Base-by-base conservation (phyloP, 305 asterid species). In the Fraxinus paxiana region DNA sequence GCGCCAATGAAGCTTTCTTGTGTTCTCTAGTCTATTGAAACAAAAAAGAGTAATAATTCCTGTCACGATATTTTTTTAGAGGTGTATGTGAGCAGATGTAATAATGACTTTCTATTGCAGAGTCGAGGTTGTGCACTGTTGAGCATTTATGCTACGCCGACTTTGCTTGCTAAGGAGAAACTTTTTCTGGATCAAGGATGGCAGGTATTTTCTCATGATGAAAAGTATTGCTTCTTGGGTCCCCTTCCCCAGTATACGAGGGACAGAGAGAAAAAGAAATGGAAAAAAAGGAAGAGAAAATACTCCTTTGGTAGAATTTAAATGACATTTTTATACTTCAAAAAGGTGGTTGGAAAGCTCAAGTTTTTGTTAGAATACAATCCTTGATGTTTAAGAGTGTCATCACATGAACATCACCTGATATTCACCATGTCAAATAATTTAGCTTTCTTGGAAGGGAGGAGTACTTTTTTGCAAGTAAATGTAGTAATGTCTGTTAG, bases 131-230 rank as follows among this genome's bases (percentile, higher is more conserved):
- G 99, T 89, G 97, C 85, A 35, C 84, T 96, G 75, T 81, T 96
- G 83, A 93, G 99, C 85, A 90, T 96, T 80, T 85, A 92, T 83
- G 98, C 86, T 72, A 96, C 98, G 51, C 98, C 98, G 20, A 96
- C 99, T 77, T 88, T 96, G 83, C 90, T 84, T 72, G 97, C 94
- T 4, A 96, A 94, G 91, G 98, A 94, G 89, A 90, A 86, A 37
- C 97, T 96, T 83, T 96, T 96, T 71, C 97, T 96, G 81, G 94
- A 96, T 86, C 94, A 92, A 79, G 98, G 98, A 73, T 96, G 99
- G 98, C 94, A 92, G 98, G 98, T 96, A 92, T 78, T 77, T 30
- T 72, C 80, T 78, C 76, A 4, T 65, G 67, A 43, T 20, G 43
- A 20, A 48, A 76, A 76, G 41, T 15, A 30, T 48, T 76, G 74